Percentiles rank a stretch among this genome's conserved stretches.
Evolutionary conservation across 371 early-diverging fungal genomes (phyloP).

Genomic region (Chytridium lagenaria): DNA sequence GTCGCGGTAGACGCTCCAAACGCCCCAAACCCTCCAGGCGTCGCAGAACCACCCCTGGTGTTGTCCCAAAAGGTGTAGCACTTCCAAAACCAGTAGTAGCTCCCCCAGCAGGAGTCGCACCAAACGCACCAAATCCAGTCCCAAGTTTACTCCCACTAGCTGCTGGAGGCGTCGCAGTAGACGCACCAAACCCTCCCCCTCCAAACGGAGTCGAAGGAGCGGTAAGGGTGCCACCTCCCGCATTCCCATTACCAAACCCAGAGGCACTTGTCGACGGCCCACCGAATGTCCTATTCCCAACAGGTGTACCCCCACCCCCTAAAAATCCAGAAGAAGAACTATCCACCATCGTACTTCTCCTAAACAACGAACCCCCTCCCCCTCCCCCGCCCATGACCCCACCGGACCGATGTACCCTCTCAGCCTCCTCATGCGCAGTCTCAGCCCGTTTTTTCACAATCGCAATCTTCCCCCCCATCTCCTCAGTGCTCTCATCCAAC

Average conservation of each 20-base stretch:
- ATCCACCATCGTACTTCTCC: not conserved
- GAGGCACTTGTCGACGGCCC: not conserved
- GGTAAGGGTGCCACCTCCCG: not conserved
- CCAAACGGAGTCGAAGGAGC: not conserved
- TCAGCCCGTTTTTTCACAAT: constrained; percentile 45
- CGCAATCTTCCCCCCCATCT: constrained; percentile 46
- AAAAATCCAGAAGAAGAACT: not conserved
- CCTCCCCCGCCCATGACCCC: not conserved
- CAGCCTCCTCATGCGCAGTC: constrained; percentile 41
- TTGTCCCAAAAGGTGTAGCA: not conserved
- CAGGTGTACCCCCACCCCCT: not conserved
- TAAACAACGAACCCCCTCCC: not conserved
- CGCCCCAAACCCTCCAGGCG: not conserved
- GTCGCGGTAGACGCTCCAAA: constrained; percentile 9
- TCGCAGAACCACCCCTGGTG: constrained; percentile 1
- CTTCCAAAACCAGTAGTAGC: not conserved
- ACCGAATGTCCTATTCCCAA: not conserved
- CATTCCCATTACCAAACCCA: not conserved
- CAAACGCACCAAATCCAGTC: not conserved
- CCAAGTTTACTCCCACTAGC: not conserved
- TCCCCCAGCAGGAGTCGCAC: not conserved
- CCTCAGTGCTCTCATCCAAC: constrained; percentile 68
- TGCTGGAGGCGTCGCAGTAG: not conserved
- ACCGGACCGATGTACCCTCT: constrained; percentile 36
- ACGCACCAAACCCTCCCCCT: not conserved